Evolutionary conservation across 2,329 filamentous ascomycete genomes (phyloP).

Genomic region (Calonectria fujianensis): DNA sequence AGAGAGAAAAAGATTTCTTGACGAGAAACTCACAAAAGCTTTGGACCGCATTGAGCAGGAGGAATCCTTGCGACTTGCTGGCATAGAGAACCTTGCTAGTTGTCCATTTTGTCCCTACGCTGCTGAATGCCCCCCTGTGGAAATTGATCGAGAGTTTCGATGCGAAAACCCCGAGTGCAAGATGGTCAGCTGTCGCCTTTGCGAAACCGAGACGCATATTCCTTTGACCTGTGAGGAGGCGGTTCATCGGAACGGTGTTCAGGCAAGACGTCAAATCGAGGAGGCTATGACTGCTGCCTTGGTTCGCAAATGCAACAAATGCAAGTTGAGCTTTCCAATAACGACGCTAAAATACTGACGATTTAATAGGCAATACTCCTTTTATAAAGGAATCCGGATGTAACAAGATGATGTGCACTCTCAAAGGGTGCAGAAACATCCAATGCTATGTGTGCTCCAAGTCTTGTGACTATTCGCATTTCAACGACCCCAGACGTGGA

Average conservation of each 20-base stretch:
- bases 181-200: conserved; percentile 80
- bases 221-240: conserved; percentile 83
- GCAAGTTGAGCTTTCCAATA: conserved; percentile 56
- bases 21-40: conserved; percentile 74
- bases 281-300: conserved; percentile 89
- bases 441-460: conserved; percentile 85
- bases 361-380: conserved; percentile 74
- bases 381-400: conserved; percentile 88
- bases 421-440: conserved; percentile 68
- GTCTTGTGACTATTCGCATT: conserved; percentile 81
- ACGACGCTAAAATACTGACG: conserved; percentile 46
- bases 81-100: conserved; percentile 81
- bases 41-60: conserved; percentile 84
- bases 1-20: conserved; percentile 75
- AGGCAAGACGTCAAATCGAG: conserved; percentile 81
- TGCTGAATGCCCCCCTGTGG: conserved; percentile 80
- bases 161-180: conserved; percentile 81
- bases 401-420: conserved; percentile 87
- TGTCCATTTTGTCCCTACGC: conserved; percentile 91
- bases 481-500: conserved; percentile 71
- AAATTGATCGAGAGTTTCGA: conserved; percentile 82
- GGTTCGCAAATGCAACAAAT: conserved; percentile 84
- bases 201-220: conserved; percentile 80
- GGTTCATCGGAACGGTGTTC: conserved; percentile 74
- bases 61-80: conserved; percentile 80